A percentile compares a stretch with the other conserved stretches of the same genome.
Evolutionary conservation across 306 rosid species (phyloP).

Genomic region (Ochetophila trinervis): DNA sequence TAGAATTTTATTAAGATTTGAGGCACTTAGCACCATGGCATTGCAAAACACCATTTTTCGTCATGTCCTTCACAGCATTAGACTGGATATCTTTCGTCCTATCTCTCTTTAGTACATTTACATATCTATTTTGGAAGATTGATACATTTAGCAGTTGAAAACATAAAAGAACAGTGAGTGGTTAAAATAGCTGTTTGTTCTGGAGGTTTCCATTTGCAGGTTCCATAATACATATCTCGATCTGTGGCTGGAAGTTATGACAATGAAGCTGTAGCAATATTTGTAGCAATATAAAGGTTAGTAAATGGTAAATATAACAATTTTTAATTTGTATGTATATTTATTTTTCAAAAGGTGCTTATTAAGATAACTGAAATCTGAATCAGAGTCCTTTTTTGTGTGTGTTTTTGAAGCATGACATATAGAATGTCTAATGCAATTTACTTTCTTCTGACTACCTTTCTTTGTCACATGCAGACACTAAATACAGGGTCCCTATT

Average conservation of each 20-base stretch:
- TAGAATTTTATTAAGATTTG: neutral
- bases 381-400: too few relatives aligned
- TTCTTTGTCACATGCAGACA: conserved; percentile 53
- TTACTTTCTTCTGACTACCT: conserved; percentile 38
- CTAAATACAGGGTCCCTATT: conserved; percentile 97
- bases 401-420: neutral
- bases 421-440: conserved; percentile 3
- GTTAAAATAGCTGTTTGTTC: conserved; percentile 10
- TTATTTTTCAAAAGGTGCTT: conserved; percentile 2
- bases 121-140: neutral
- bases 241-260: conserved; percentile 99
- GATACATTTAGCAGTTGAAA: too few relatives aligned
- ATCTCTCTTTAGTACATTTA: neutral
- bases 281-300: conserved; percentile 97
- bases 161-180: neutral
- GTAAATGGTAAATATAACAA: conserved; percentile 7
- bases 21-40: neutral
- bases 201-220: conserved; percentile 53
- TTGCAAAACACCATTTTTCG: conserved; percentile 2
- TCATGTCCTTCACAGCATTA: neutral
- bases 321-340: conserved; percentile 4
- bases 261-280: conserved; percentile 99
- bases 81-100: neutral
- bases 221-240: conserved; percentile 95
- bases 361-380: too few relatives aligned